Base-by-base conservation (phyloP, 768 basidiomycete species). In the Trametes coccinea region DNA sequence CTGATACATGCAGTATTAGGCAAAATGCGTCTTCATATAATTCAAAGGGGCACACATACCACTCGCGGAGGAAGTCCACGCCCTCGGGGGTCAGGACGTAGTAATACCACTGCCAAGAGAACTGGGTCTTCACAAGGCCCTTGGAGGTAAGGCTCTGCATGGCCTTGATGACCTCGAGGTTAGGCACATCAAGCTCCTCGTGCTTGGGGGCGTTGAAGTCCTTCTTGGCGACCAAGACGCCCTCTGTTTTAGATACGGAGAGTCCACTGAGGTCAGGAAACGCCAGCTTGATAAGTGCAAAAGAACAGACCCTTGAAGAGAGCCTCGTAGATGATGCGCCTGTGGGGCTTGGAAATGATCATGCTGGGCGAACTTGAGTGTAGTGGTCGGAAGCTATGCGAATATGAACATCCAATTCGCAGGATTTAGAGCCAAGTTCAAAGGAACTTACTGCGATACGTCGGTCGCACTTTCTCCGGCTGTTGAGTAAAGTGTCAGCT, bases 101-200 rank as follows among this genome's bases (percentile, higher is more conserved):
- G 81, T 98, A 99, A 80, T 97, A 99, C 84, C 87, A 97, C 74
- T 98, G 95, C 97, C 97, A 99, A 51, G 91, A 94, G 84, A 98
- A 98, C 75, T 94, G 96, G 69, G 97, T 99, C 87, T 98, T 98
- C 81, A 98, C 94, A 77, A 82, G 87, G 59, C 96, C 95, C 70
- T 78, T 80, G 59, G 85, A 86, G 67, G 84, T 87, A 55, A 87
- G 77, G 67, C 81, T 83, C 75, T 85, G 84, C 79, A 84, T 82
- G 61, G 84, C 84, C 81, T 87, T 87, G 83, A 87, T 85, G 69
- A 87, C 86, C 75, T 84, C 78, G 65, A 87, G 81, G 78, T 87
- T 87, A 62, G 81, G 79, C 71, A 86, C 79, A 57, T 83, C 82
- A 57, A 87, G 78, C 68, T 98, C 95, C 74, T 95, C 93, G 74